These are phyloP conservation scores for Citrus reticulata DNA, from an alignment of 345 rosid genomes.

Conservation along the genomic window DNA sequence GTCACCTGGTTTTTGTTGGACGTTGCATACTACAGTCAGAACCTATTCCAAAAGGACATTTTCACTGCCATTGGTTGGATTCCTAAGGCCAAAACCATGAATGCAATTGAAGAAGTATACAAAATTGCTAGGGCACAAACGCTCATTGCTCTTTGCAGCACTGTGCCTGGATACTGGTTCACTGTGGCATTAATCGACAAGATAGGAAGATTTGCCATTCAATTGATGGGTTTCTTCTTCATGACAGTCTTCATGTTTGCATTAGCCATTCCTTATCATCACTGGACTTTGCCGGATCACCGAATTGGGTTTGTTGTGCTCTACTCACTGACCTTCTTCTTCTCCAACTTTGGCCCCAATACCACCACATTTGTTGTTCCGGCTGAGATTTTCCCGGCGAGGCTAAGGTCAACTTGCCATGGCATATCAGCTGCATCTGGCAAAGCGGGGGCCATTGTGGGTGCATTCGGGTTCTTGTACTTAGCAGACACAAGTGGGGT, in stretches of 20 bases:
- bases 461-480: constrained; percentile 67
- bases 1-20: constrained; percentile 70
- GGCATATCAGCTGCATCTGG: constrained; percentile 74
- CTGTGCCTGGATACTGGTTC: constrained; percentile 68
- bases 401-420: constrained; percentile 75
- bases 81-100: constrained; percentile 62
- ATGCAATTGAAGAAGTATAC: constrained; percentile 59
- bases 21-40: constrained; percentile 71
- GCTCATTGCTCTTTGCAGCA: constrained; percentile 66
- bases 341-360: constrained; percentile 80
- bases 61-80: constrained; percentile 74
- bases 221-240: constrained; percentile 51
- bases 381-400: constrained; percentile 78
- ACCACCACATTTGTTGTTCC: constrained; percentile 77
- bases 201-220: constrained; percentile 50
- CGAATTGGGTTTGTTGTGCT: constrained; percentile 51
- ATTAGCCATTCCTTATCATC: constrained; percentile 64
- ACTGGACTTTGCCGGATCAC: constrained; percentile 51
- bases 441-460: constrained; percentile 69
- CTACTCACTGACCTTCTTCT: constrained; percentile 71
- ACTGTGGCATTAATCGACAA: constrained; percentile 45
- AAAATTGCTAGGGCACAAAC: constrained; percentile 59
- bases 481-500: constrained; percentile 40
- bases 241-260: constrained; percentile 64
- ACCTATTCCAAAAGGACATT: constrained; percentile 71